These are phyloP conservation scores for Sideroxylon spinosum DNA, from an alignment of 179 eudicot genomes.

Conservation along the genomic window DNA sequence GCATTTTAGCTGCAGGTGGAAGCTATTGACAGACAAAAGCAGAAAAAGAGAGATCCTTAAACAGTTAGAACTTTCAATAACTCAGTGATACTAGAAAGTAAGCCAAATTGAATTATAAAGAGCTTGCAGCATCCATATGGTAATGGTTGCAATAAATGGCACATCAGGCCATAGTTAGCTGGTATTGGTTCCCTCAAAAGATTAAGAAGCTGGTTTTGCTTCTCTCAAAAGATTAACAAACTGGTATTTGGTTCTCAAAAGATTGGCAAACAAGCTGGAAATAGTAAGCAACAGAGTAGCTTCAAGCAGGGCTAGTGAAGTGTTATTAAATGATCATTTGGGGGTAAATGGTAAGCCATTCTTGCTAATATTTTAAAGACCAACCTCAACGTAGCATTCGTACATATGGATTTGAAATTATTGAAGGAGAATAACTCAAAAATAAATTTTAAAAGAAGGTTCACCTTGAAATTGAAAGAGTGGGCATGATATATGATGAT, in stretches of 20 bases:
- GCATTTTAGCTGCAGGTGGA: conserved; percentile 25
- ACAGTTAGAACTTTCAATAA: neutral
- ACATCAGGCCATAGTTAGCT: neutral
- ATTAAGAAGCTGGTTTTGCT: too few species aligned
- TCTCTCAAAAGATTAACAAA: neutral
- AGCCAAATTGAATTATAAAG: neutral
- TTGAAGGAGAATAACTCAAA: too few species aligned
- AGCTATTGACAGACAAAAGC: conserved; percentile 22
- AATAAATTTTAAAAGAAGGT: too few species aligned
- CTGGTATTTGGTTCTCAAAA: neutral
- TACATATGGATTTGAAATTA: too few species aligned
- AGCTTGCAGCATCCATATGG: neutral
- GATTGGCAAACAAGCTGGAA: neutral
- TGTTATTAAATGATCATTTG: neutral
- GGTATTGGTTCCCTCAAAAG: too few species aligned
- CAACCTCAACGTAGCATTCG: too few species aligned
- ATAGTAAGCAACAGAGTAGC: neutral
- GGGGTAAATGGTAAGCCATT: neutral
- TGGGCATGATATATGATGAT: too few species aligned
- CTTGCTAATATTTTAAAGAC: neutral
- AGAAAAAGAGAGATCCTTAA: neutral
- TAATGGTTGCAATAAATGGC: neutral
- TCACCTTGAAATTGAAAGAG: too few species aligned
- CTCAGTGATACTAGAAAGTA: neutral
- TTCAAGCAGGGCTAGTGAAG: conserved; percentile 6